These are phyloP conservation scores for Lactuca sativa DNA, from an alignment of 129 eudicot species.

Conservation along the genomic window DNA sequence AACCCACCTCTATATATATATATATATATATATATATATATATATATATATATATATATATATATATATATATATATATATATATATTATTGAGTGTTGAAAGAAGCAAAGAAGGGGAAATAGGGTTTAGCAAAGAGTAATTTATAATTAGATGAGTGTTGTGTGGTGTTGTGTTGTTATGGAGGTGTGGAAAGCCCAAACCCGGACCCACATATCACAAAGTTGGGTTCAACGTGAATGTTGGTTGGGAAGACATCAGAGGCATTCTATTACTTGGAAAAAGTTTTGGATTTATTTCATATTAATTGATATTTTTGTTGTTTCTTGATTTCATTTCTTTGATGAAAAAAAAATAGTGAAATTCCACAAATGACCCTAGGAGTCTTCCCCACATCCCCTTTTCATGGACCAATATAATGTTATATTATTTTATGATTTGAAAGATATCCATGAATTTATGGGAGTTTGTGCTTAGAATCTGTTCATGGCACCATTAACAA, in stretches of 20 bases:
- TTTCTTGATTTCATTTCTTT: slow-evolving; percentile 21
- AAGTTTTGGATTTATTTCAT: slow-evolving; percentile 22
- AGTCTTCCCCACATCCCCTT: slow-evolving; percentile 38
- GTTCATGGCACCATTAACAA: slow-evolving; percentile 18
- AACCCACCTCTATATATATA: too few species aligned
- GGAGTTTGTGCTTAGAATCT: slow-evolving; percentile 37
- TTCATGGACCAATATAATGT: slow-evolving; percentile 41
- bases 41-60: too few species aligned
- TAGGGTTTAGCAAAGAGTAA: slow-evolving; percentile 44
- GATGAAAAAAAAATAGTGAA: not conserved
- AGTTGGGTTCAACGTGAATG: slow-evolving; percentile 94
- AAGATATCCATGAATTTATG: slow-evolving; percentile 38
- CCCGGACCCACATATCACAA: slow-evolving; percentile 43
- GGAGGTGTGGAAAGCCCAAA: slow-evolving; percentile 42
- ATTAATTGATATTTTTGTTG: slow-evolving; percentile 3
- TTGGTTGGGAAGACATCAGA: slow-evolving; percentile 78
- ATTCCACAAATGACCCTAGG: slow-evolving; percentile 28
- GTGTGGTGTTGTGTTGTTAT: not conserved
- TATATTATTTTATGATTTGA: slow-evolving; percentile 23
- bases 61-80: not conserved
- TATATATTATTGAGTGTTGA: not conserved
- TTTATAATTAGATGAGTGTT: slow-evolving; percentile 12
- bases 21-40: too few species aligned
- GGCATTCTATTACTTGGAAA: slow-evolving; percentile 57
- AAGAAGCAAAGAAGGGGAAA: slow-evolving; percentile 7